Conservation (phyloP, 2,329 filamentous ascomycete species). For the Hypoxylon sp. region DNA sequence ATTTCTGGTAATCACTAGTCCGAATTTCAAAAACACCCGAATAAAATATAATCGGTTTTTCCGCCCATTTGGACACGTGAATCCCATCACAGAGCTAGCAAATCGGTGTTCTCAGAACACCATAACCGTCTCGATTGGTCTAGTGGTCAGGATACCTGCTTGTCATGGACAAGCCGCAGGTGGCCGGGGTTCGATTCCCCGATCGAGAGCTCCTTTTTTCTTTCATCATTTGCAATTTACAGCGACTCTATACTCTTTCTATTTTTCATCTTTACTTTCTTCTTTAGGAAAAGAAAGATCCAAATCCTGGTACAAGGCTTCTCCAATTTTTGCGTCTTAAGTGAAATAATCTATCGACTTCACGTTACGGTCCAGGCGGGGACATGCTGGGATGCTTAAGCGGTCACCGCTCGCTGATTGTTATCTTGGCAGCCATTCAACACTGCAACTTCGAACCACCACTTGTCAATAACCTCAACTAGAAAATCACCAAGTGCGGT, state of each 20-base stretch:
- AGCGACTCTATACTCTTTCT: neutral
- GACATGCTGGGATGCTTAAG: neutral
- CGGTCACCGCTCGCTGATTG: too few species aligned
- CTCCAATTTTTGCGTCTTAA: neutral
- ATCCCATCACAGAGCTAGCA: constrained; percentile 22
- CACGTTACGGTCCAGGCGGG: neutral
- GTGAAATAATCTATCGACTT: neutral
- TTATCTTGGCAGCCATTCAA: too few species aligned
- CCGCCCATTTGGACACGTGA: constrained; percentile 1
- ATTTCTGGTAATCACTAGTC: constrained; percentile 8
- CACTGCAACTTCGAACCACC: too few species aligned
- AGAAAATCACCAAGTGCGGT: too few species aligned
- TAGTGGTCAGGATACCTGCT: constrained; percentile 46
- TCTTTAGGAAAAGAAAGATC: too few species aligned
- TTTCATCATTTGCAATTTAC: neutral
- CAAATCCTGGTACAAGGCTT: too few species aligned
- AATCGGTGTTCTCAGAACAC: constrained; percentile 5
- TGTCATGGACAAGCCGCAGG: constrained; percentile 47
- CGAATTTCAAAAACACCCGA: neutral
- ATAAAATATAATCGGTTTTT: neutral
- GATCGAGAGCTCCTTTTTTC: constrained; percentile 52
- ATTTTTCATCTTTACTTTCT: neutral
- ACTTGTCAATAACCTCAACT: too few species aligned
- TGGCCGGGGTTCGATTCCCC: constrained; percentile 56
- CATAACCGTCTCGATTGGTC: constrained; percentile 40